Evolutionary conservation across 2,329 filamentous ascomycete genomes (phyloP).

Genomic region (Claviceps sp.): DNA sequence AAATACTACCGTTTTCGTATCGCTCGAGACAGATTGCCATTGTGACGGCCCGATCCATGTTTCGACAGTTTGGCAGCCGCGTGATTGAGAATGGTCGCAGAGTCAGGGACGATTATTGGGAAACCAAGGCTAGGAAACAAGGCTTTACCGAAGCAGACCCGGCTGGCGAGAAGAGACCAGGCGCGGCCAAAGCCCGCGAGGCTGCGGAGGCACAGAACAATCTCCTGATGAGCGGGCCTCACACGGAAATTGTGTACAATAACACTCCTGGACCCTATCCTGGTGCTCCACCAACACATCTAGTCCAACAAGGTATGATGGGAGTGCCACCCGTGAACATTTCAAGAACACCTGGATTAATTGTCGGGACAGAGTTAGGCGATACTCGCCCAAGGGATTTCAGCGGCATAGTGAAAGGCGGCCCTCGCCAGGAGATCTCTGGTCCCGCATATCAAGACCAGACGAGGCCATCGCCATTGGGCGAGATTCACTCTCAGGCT

Average conservation of each 20-base stretch:
- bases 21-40: conserved; percentile 97
- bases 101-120: conserved; percentile 97
- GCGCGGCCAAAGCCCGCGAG: conserved; percentile 78
- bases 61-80: conserved; percentile 91
- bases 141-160: conserved; percentile 95
- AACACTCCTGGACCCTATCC: conserved; percentile 55
- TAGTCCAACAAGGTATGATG: conserved; percentile 61
- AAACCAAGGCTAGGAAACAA: conserved; percentile 91
- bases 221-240: conserved; percentile 50
- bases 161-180: conserved; percentile 90
- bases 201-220: conserved; percentile 58
- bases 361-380: conserved; percentile 63
- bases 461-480: conserved; percentile 59
- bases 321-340: conserved; percentile 49
- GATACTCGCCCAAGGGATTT: conserved; percentile 71
- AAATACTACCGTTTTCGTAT: conserved; percentile 94
- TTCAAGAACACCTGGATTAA: conserved; percentile 72
- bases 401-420: conserved; percentile 60
- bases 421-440: conserved; percentile 78
- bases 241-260: conserved; percentile 81
- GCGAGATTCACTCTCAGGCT: conserved; percentile 75
- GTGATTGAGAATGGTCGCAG: conserved; percentile 81
- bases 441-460: conserved; percentile 82
- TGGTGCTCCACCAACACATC: conserved; percentile 52
- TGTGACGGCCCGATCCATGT: conserved; percentile 96